These are phyloP conservation scores for Emydomyces testavorans DNA, from an alignment of 2,329 filamentous ascomycete genomes.

Conservation along the genomic window DNA sequence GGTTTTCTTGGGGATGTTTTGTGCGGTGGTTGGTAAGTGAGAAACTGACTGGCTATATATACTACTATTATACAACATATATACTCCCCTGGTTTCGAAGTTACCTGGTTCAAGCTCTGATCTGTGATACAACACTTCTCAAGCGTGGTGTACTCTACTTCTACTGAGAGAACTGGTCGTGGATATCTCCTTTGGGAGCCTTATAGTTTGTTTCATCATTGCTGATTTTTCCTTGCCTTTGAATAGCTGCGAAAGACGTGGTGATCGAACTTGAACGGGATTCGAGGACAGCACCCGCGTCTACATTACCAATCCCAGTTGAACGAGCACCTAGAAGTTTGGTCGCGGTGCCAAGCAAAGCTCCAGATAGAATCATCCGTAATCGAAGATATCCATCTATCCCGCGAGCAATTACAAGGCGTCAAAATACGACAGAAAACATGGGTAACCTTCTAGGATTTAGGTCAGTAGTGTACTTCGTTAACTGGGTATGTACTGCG, in stretches of 20 bases:
- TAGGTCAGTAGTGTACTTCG: conserved; percentile 33
- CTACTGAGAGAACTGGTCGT: too few relatives aligned
- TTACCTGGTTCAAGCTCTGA: too few relatives aligned
- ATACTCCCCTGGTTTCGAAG: too few relatives aligned
- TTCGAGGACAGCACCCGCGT: too few relatives aligned
- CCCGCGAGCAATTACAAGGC: not conserved
- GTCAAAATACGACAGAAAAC: not conserved
- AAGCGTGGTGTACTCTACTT: too few relatives aligned
- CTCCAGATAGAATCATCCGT: not conserved
- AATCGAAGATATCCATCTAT: not conserved
- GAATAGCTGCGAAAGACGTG: too few relatives aligned
- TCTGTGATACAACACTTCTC: too few relatives aligned
- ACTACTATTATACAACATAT: too few relatives aligned
- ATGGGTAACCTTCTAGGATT: conserved; percentile 12
- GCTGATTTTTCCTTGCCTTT: not conserved
- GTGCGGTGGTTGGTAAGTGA: not conserved
- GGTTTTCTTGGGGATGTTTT: not conserved
- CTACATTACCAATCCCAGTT: not conserved
- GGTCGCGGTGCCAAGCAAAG: not conserved
- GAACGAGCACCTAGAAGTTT: not conserved
- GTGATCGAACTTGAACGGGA: too few relatives aligned
- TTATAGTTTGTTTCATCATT: not conserved
- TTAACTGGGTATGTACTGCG: conserved; percentile 34
- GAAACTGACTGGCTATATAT: not conserved
- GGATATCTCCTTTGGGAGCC: too few relatives aligned